Base-by-base conservation (phyloP, 768 basidiomycete genomes). In the Gelatoporia subvermispora region DNA sequence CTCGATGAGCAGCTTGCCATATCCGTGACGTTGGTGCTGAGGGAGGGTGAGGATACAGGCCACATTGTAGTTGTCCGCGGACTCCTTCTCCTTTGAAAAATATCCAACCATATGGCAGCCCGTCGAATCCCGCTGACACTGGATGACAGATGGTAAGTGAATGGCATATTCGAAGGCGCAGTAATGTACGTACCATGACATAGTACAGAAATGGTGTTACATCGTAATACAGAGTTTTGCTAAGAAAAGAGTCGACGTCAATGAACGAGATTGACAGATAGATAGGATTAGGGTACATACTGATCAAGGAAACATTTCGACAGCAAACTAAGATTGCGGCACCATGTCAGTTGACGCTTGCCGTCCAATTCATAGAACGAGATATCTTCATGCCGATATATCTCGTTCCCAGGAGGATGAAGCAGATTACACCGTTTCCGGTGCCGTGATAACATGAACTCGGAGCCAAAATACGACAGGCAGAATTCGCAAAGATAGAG, bases 151-250 rank as follows among this genome's bases (percentile, higher is more conserved):
- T 34, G 17, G 49, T 49, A 43, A 41, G 47, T 41, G 25, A 47
- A 20, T 11, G 21, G 20, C 28, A 43, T 17, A 17, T 16, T 15
- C 40, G 22, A 7, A 21, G 21, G 36, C 18, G 7, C 7, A 13
- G 45, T 46, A 47, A 51, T 52, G 25, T 41, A 62, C 78, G 58
- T 58, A 89, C 93, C 94, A 99, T 94, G 68, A 94, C 88, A 77
- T 99, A 99, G 77, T 93, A 99, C 79, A 99, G 81, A 75, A 99
- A 99, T 2, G 96, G 96, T 50, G 97, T 98, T 59, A 98, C 95
- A 72, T 99, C 96, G 72, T 97, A 99, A 72, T 99, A 98, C 55
- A 99, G 74, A 15, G 95, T 98, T 75, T 99, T 99, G 73, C 90
- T 93, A 60, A 43, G 51, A 39, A 42, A 53, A 47, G 65, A 63